Base-by-base conservation (phyloP, 345 rosid genomes). In the Theobroma cacao region DNA sequence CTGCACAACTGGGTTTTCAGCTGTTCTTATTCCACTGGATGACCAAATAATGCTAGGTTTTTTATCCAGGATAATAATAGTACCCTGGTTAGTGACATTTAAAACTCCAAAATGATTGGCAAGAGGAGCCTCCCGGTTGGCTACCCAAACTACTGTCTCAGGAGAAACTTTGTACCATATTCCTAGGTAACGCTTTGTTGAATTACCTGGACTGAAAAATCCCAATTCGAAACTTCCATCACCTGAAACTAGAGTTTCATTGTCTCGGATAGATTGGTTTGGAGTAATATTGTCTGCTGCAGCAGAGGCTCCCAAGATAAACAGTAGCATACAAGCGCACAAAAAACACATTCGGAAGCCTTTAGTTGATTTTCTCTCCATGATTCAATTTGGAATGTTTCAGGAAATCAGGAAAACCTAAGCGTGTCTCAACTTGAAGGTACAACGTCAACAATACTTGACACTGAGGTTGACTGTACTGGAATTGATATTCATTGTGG, bases 41-140 rank as follows among this genome's bases (percentile, higher is more conserved):
- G 84, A 78, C 91, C 91, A 89, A 20, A 84, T 1, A 8, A 20
- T 9, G 2, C 12, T 72, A 3, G 28, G 13, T 5, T 63, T n/a
- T 3, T 5, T 28, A n/a, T 77, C 79, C 24, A 67, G 24, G 22
- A 88, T 79, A n/a, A 63, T 53, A 0, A 78, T 74, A 22, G 69
- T 70, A 45, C 76, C 80, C 72, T 67, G 65, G 65, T 66, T 36
- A n/a, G 59, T 80, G 60, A 87, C 62, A 56, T 75, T 79, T 43
- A 87, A 67, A 1, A 36, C 50, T 20, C 85, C 90, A 1, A 83
- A 58, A 31, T 81, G 56, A 34, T 82, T 76, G 13, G 59, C 30
- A 9, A 88, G 75, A 17, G 88, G 84, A 38, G 22, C n/a, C 31
- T 83, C 85, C 47, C 87, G 74, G 77, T 88, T 86, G 22, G 89